These are phyloP conservation scores for Groenewaldozyma tartarivorans DNA, from an alignment of 805 yeast species.

Conservation along the genomic window DNA sequence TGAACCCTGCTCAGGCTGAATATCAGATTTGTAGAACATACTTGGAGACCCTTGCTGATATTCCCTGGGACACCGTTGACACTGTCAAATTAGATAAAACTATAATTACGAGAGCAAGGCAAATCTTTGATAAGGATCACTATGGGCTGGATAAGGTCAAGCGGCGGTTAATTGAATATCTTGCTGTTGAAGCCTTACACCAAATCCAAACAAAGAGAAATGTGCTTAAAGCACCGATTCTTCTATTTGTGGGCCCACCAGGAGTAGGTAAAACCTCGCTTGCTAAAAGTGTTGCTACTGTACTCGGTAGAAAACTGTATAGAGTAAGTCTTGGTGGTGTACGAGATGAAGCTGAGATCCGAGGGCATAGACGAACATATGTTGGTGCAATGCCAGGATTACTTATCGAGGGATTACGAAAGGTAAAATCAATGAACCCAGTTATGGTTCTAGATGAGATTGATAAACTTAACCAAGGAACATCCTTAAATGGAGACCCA, in stretches of 20 bases:
- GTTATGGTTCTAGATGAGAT: slow-evolving; percentile 77
- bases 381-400: slow-evolving; percentile 91
- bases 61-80: slow-evolving; percentile 28
- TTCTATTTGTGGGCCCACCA: slow-evolving; percentile 83
- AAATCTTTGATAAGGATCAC: slow-evolving; percentile 64
- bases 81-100: slow-evolving; percentile 10
- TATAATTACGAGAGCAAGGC: slow-evolving; percentile 43
- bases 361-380: slow-evolving; percentile 86
- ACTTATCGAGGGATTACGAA: slow-evolving; percentile 64
- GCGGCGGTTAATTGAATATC: slow-evolving; percentile 64
- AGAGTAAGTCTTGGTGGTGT: slow-evolving; percentile 81
- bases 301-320: slow-evolving; percentile 67
- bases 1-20: slow-evolving; percentile 33
- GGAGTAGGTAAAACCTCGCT: slow-evolving; percentile 89
- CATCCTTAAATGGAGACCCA: slow-evolving; percentile 66
- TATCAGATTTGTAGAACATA: slow-evolving; percentile 33
- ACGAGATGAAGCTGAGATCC: slow-evolving; percentile 78
- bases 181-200: slow-evolving; percentile 64
- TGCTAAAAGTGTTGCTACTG: slow-evolving; percentile 70
- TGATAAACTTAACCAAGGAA: slow-evolving; percentile 51
- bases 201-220: slow-evolving; percentile 10
- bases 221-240: slow-evolving; percentile 50
- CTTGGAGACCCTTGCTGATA: slow-evolving; percentile 31
- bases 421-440: slow-evolving; percentile 71
- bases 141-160: slow-evolving; percentile 69